Conservation (phyloP, 306 rosid species). For the Rubus idaeus region DNA sequence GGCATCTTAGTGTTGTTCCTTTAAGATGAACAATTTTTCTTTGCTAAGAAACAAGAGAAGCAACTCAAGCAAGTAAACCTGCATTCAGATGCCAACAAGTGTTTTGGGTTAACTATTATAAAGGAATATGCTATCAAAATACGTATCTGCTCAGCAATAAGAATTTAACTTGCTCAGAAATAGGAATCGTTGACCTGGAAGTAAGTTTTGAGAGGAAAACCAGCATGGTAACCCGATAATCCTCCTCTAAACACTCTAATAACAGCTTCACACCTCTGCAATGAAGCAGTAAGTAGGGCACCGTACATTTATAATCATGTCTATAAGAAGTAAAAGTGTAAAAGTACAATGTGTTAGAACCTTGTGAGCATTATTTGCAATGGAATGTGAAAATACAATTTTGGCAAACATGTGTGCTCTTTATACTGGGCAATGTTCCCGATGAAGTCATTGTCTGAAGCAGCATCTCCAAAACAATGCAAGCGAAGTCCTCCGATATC, state of each 20-base stretch:
- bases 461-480: constrained; percentile 60
- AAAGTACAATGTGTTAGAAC: constrained; percentile 28
- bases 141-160: constrained; percentile 54
- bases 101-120: not conserved
- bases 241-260: constrained; percentile 51
- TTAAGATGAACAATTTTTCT: constrained; percentile 42
- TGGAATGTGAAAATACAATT: constrained; percentile 56
- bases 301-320: not conserved
- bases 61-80: constrained; percentile 61
- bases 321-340: not conserved
- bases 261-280: constrained; percentile 65
- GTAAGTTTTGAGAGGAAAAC: constrained; percentile 69
- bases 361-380: constrained; percentile 63
- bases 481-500: constrained; percentile 75
- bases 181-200: constrained; percentile 45
- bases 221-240: constrained; percentile 53
- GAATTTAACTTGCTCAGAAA: constrained; percentile 55
- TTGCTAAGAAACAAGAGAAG: constrained; percentile 52
- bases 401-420: constrained; percentile 59
- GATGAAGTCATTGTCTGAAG: constrained; percentile 51
- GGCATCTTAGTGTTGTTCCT: constrained; percentile 56
- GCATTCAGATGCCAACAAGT: constrained; percentile 31
- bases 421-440: constrained; percentile 38
- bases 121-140: not conserved
- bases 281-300: not conserved